Evolutionary conservation across 768 basidiomycete species (phyloP).

Genomic region (Hemileccinum rubropunctum): DNA sequence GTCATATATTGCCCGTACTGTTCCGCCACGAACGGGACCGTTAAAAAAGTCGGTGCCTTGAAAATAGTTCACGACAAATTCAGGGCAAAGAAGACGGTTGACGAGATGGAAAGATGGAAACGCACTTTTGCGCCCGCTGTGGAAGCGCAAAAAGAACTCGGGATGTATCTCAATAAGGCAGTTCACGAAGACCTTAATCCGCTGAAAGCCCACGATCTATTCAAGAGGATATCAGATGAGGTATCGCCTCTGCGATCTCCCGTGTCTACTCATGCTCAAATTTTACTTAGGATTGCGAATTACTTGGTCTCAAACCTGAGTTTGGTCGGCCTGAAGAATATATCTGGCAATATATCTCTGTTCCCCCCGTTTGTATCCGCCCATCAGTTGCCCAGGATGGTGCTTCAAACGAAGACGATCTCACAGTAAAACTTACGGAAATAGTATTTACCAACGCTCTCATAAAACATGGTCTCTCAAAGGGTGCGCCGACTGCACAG

Average conservation of each 20-base stretch:
- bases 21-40: slow-evolving; percentile 87
- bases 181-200: slow-evolving; percentile 93
- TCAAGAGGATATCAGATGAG: slow-evolving; percentile 90
- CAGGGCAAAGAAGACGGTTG: slow-evolving; percentile 87
- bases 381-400: slow-evolving; percentile 98
- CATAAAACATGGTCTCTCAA: slow-evolving; percentile 84
- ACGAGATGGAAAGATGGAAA: slow-evolving; percentile 87
- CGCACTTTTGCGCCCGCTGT: slow-evolving; percentile 77
- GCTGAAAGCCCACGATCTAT: slow-evolving; percentile 88
- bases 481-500: slow-evolving; percentile 83
- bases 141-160: slow-evolving; percentile 84
- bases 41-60: slow-evolving; percentile 92
- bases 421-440: slow-evolving; percentile 96
- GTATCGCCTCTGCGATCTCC: slow-evolving; percentile 36
- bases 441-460: slow-evolving; percentile 93
- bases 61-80: slow-evolving; percentile 99
- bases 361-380: slow-evolving; percentile 95
- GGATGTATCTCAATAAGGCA: slow-evolving; percentile 80
- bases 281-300: slow-evolving; percentile 78
- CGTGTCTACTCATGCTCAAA: not conserved
- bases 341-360: slow-evolving; percentile 98
- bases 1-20: slow-evolving; percentile 92
- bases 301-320: slow-evolving; percentile 85
- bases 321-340: slow-evolving; percentile 95
- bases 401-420: slow-evolving; percentile 96